phyloP scores from a whole-genome alignment of 441 rosid species.

The Breynia disticha region DNA sequence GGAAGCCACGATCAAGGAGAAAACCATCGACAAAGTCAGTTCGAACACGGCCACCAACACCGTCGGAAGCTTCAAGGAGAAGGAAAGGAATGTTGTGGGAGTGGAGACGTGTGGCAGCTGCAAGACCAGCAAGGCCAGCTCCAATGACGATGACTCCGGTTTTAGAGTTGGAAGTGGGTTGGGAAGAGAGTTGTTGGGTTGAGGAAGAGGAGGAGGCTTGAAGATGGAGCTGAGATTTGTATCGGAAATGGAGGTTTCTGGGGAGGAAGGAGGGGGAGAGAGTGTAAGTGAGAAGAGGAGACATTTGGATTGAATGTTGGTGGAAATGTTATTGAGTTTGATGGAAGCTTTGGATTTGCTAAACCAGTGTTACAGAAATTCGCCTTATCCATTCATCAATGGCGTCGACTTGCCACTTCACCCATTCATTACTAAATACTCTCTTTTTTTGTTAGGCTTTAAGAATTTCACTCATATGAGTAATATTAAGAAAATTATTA shows the following conservation, averaged over 20 bases:
- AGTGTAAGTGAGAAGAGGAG: conserved; percentile 20
- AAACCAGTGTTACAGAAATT: too few relatives aligned
- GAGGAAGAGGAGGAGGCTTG: conserved; percentile 13
- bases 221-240: conserved; percentile 13
- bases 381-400: too few relatives aligned
- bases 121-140: conserved; percentile 82
- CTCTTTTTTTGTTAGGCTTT: too few relatives aligned
- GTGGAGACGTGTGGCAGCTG: conserved; percentile 63
- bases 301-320: conserved; percentile 20
- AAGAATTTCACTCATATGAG: too few relatives aligned
- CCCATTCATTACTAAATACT: too few relatives aligned
- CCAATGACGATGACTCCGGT: conserved; percentile 55
- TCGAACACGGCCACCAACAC: conserved; percentile 80
- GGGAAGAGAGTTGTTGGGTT: conserved; percentile 13
- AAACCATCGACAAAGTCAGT: conserved; percentile 67
- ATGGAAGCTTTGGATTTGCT: too few relatives aligned
- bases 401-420: too few relatives aligned
- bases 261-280: conserved; percentile 15
- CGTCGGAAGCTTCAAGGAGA: conserved; percentile 72
- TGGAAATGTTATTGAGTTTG: too few relatives aligned
- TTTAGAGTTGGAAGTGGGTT: conserved; percentile 10
- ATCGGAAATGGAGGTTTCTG: conserved; percentile 5
- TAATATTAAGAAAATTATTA: too few relatives aligned
- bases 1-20: conserved; percentile 85
- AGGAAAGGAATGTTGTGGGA: conserved; percentile 53